phyloP scores from a whole-genome alignment of 179 eudicot genomes.

The Sideroxylon spinosum region DNA sequence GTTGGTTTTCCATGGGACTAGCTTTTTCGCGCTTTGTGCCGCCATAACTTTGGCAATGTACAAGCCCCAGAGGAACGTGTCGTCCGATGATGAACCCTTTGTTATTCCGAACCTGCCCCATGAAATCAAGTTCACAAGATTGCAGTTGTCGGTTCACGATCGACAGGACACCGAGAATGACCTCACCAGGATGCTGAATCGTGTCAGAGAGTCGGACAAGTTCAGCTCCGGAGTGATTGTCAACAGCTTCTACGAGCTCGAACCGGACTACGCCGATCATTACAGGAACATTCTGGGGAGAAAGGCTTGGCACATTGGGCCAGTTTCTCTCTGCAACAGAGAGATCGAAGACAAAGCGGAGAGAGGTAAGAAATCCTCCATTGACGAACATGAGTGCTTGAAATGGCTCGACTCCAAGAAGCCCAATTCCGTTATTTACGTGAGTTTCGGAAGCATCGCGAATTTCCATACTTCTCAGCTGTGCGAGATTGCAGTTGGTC shows the following conservation, averaged over 20 bases:
- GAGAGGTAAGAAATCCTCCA: constrained; percentile 36
- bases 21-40: constrained; percentile 31
- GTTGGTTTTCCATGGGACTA: constrained; percentile 36
- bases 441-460: constrained; percentile 48
- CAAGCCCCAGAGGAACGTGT: constrained; percentile 28
- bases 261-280: constrained; percentile 42
- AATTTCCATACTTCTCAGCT: constrained; percentile 31
- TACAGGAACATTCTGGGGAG: constrained; percentile 34
- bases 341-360: constrained; percentile 25
- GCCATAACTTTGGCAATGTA: constrained; percentile 17
- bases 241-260: constrained; percentile 61
- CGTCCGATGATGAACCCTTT: constrained; percentile 37
- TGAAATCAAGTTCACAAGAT: constrained; percentile 21
- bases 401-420: constrained; percentile 44
- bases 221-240: constrained; percentile 40
- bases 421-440: constrained; percentile 45
- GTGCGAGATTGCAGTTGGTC: constrained; percentile 45
- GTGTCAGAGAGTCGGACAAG: constrained; percentile 24
- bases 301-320: constrained; percentile 58
- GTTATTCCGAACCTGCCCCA: constrained; percentile 43
- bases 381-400: constrained; percentile 36
- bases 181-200: background rate
- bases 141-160: constrained; percentile 11
- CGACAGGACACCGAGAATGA: background rate
- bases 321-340: constrained; percentile 34